phyloP scores from a whole-genome alignment of 495 filamentous ascomycete species.

The Xylaria intraflava region DNA sequence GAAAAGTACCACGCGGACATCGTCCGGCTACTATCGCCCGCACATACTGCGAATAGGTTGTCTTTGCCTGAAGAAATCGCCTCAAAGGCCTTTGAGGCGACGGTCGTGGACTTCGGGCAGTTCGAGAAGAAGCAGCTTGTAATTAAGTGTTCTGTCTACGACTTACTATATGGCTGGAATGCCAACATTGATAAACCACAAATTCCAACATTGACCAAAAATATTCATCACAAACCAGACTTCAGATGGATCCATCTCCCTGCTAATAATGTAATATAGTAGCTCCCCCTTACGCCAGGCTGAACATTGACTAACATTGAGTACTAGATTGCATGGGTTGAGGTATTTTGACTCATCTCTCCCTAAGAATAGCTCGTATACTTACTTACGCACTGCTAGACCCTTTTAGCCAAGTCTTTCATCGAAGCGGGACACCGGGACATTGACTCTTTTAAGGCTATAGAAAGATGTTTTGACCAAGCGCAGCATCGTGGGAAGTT shows the following conservation, averaged over 20 bases:
- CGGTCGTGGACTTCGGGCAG: slow-evolving; percentile 62
- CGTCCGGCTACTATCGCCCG: slow-evolving; percentile 50
- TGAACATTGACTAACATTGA: slow-evolving; percentile 13
- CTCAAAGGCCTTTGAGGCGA: slow-evolving; percentile 57
- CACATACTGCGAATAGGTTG: slow-evolving; percentile 45
- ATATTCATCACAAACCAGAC: slow-evolving; percentile 44
- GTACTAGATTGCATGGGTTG: slow-evolving; percentile 29
- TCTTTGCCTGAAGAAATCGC: slow-evolving; percentile 50
- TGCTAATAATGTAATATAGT: slow-evolving; percentile 35
- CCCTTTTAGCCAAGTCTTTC: slow-evolving; percentile 58
- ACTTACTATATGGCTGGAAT: slow-evolving; percentile 58
- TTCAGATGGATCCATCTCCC: slow-evolving; percentile 69
- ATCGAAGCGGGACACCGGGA: slow-evolving; percentile 60
- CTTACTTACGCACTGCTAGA: slow-evolving; percentile 49
- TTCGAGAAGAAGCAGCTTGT: slow-evolving; percentile 58
- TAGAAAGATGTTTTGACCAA: slow-evolving; percentile 59
- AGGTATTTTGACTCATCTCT: slow-evolving; percentile 20
- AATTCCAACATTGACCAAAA: slow-evolving; percentile 47
- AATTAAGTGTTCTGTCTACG: slow-evolving; percentile 49
- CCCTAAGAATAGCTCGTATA: slow-evolving; percentile 21
- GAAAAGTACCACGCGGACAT: slow-evolving; percentile 53
- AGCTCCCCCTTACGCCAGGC: slow-evolving; percentile 1
- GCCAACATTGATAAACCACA: slow-evolving; percentile 48
- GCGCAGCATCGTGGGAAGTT: slow-evolving; percentile 57
- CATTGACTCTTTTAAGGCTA: slow-evolving; percentile 60